These are phyloP conservation scores for Aspergillus texensis DNA, from an alignment of 2,329 filamentous ascomycete species.

Conservation along the genomic window DNA sequence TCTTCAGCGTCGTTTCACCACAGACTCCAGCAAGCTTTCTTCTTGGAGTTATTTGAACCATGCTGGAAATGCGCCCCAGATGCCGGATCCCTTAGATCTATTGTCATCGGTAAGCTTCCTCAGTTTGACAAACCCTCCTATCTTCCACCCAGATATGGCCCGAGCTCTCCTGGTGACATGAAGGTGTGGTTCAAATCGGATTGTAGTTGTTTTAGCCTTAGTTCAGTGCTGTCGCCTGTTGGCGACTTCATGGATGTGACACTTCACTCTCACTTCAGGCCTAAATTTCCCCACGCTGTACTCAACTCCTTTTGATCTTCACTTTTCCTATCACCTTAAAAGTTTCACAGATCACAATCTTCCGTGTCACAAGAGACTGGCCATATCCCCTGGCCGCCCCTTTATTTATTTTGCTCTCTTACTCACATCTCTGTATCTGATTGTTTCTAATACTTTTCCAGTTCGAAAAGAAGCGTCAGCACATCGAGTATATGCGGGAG, in stretches of 20 bases:
- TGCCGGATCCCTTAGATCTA: conserved; percentile 57
- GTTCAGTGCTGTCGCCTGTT: background rate
- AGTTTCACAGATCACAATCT: background rate
- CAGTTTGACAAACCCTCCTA: conserved; percentile 8
- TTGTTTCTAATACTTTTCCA: conserved; percentile 51
- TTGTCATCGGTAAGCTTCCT: conserved; percentile 54
- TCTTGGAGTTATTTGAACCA: conserved; percentile 69
- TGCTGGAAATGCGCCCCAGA: conserved; percentile 46
- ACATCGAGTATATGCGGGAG: conserved; percentile 88
- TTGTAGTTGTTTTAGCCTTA: background rate
- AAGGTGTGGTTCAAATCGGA: background rate
- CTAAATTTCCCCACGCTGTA: background rate
- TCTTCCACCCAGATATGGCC: background rate
- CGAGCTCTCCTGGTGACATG: background rate
- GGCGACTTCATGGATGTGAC: background rate
- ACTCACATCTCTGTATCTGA: conserved; percentile 12
- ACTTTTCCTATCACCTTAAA: background rate
- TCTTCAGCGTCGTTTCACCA: conserved; percentile 90
- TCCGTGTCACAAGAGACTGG: background rate
- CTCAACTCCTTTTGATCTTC: background rate
- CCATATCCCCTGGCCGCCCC: background rate
- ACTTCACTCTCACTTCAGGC: background rate
- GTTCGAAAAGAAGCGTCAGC: conserved; percentile 91
- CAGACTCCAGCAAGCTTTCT: conserved; percentile 81
- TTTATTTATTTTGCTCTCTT: conserved; percentile 6